Percentiles rank a stretch among this genome's conserved stretches.
Conservation (phyloP, 2,329 filamentous ascomycete genomes). For the Phaeosphaeriaceae sp. region DNA sequence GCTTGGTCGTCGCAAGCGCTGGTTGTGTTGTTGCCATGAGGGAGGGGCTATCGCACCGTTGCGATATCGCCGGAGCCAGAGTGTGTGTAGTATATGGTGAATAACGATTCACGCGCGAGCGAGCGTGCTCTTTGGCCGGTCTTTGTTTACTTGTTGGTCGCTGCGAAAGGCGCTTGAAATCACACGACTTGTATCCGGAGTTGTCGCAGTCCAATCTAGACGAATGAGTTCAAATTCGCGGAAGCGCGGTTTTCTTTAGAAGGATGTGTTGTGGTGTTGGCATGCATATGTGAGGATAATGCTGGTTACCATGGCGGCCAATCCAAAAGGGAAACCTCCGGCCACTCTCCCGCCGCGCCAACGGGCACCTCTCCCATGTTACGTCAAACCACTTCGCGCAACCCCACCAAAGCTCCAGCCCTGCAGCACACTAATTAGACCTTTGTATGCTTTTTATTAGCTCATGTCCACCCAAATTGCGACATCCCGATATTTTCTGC, state of each 20-base stretch:
- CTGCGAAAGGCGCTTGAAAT: neutral
- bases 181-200: too few species aligned
- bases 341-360: conserved; percentile 5
- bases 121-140: conserved; percentile 15
- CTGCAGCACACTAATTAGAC: conserved; percentile 12
- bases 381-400: conserved; percentile 14
- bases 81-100: neutral
- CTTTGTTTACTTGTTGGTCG: conserved; percentile 31
- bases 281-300: neutral
- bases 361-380: conserved; percentile 12
- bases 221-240: neutral
- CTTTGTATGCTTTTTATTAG: conserved; percentile 13
- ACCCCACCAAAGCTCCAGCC: conserved; percentile 22
- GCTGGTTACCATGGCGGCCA: conserved; percentile 24
- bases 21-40: conserved; percentile 38
- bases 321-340: conserved; percentile 29
- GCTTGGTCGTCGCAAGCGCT: conserved; percentile 78
- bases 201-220: neutral
- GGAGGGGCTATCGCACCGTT: neutral
- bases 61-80: conserved; percentile 8
- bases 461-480: conserved; percentile 31
- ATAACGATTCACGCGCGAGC: neutral
- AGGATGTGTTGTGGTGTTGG: neutral
- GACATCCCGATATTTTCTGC: conserved; percentile 40
- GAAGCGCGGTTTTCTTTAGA: too few species aligned